Evolutionary conservation across 345 rosid species (phyloP).

Genomic region (Iberis pinnata): DNA sequence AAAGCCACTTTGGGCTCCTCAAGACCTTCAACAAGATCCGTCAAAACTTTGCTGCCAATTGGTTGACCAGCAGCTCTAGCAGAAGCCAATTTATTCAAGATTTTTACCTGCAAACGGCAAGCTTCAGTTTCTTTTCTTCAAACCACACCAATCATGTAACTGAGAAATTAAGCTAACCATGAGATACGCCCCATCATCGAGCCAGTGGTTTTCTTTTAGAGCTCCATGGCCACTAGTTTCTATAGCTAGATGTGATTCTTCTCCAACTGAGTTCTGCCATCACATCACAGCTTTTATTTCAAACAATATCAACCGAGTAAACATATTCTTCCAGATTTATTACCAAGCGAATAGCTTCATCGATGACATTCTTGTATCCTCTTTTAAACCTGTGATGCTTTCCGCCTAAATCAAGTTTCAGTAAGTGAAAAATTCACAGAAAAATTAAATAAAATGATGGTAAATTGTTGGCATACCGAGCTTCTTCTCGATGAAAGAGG

Average conservation of each 20-base stretch:
- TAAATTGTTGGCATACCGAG: slow-evolving; percentile 52
- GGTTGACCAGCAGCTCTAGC: slow-evolving; percentile 66
- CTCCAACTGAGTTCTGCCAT: slow-evolving; percentile 70
- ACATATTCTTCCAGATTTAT: slow-evolving; percentile 14
- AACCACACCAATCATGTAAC: background rate
- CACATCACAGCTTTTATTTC: slow-evolving; percentile 9
- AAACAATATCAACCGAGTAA: slow-evolving; percentile 1
- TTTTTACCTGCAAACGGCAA: slow-evolving; percentile 59
- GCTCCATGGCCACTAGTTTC: slow-evolving; percentile 99
- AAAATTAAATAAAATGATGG: background rate
- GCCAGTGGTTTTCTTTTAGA: slow-evolving; percentile 94
- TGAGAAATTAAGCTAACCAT: slow-evolving; percentile 51
- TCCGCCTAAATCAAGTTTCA: slow-evolving; percentile 48
- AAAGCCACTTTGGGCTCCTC: slow-evolving; percentile 67
- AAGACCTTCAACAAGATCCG: slow-evolving; percentile 75
- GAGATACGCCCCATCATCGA: slow-evolving; percentile 99
- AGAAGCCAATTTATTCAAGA: slow-evolving; percentile 88
- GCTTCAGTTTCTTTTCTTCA: slow-evolving; percentile 1
- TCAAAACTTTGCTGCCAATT: slow-evolving; percentile 78
- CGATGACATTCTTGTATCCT: slow-evolving; percentile 95
- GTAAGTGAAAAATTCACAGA: slow-evolving; percentile 8
- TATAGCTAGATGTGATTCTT: slow-evolving; percentile 91
- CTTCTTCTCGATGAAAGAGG: slow-evolving; percentile 76
- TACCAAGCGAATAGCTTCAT: slow-evolving; percentile 93
- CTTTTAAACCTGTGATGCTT: slow-evolving; percentile 94